Evolutionary conservation across 2,329 filamentous ascomycete species (phyloP).

Genomic region (Aureobasidium musti): DNA sequence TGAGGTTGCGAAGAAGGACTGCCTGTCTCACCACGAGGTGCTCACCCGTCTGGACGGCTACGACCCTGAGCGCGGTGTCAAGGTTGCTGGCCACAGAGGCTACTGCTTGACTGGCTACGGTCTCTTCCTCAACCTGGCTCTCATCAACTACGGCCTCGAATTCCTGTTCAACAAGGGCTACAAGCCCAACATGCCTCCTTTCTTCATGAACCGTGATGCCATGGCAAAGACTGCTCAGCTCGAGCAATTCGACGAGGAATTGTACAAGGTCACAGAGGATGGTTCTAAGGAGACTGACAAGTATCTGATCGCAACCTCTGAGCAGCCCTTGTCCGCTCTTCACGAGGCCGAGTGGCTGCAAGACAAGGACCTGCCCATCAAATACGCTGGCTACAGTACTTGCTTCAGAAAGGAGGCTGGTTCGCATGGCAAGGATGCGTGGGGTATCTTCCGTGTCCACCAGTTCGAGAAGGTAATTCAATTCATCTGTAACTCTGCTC

Average conservation of each 20-base stretch:
- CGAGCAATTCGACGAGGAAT: conserved; percentile 94
- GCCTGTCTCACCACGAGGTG: conserved; percentile 92
- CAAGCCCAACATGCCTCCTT: conserved; percentile 67
- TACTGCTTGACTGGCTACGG: conserved; percentile 92
- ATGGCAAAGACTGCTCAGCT: conserved; percentile 99
- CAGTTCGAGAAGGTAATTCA: conserved; percentile 82
- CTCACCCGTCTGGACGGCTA: conserved; percentile 85
- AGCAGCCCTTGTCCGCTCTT: conserved; percentile 85
- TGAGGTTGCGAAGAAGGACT: conserved; percentile 71
- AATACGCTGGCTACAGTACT: conserved; percentile 84
- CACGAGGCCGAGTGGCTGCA: conserved; percentile 94
- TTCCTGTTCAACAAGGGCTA: conserved; percentile 76
- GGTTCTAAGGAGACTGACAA: conserved; percentile 83
- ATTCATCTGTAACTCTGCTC: not conserved
- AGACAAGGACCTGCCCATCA: conserved; percentile 82
- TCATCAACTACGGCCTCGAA: conserved; percentile 92
- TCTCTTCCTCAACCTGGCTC: conserved; percentile 85
- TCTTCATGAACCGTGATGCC: conserved; percentile 91
- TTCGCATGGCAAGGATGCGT: conserved; percentile 86
- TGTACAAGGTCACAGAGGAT: conserved; percentile 90
- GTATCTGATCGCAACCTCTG: conserved; percentile 78
- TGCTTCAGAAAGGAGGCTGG: conserved; percentile 97
- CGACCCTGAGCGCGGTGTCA: conserved; percentile 88
- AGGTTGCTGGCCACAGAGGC: conserved; percentile 90
- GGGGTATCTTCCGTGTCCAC: conserved; percentile 97